Evolutionary conservation across 2,329 filamentous ascomycete genomes (phyloP).

Genomic region (Fonsecaea pedrosoi): DNA sequence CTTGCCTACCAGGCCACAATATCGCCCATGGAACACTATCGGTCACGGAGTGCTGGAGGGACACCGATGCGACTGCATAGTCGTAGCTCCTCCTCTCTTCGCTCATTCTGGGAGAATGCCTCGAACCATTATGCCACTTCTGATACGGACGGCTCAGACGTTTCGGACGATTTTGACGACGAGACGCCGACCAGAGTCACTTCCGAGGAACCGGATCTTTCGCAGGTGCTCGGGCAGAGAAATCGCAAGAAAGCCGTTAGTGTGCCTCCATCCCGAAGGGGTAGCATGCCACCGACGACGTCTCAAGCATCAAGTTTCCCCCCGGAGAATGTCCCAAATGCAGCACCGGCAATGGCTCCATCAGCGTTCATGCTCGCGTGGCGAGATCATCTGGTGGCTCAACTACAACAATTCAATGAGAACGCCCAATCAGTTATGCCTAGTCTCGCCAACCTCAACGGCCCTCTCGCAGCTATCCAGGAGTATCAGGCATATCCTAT

Average conservation of each 20-base stretch:
- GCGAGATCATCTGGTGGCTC: conserved; percentile 74
- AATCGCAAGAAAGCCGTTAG: conserved; percentile 16
- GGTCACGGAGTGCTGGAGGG: conserved; percentile 69
- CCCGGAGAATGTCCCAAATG: background rate
- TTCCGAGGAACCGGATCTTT: conserved; percentile 20
- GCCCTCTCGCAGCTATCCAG: conserved; percentile 67
- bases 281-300: conserved; percentile 31
- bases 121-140: conserved; percentile 47
- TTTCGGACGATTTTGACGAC: conserved; percentile 49
- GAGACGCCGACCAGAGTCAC: conserved; percentile 25
- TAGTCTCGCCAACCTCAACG: conserved; percentile 61
- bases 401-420: conserved; percentile 79
- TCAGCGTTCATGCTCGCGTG: conserved; percentile 71
- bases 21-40: conserved; percentile 65
- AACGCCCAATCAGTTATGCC: conserved; percentile 71
- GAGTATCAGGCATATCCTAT: conserved; percentile 77
- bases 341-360: conserved; percentile 46
- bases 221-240: conserved; percentile 9
- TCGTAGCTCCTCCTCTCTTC: conserved; percentile 69
- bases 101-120: conserved; percentile 69
- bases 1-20: conserved; percentile 69
- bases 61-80: conserved; percentile 64
- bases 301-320: conserved; percentile 49
- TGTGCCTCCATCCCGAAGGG: conserved; percentile 29
- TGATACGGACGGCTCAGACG: conserved; percentile 53